Evolutionary conservation across 176 grass and related monocot species (phyloP).

Genomic region (Eragrostis nindensis): DNA sequence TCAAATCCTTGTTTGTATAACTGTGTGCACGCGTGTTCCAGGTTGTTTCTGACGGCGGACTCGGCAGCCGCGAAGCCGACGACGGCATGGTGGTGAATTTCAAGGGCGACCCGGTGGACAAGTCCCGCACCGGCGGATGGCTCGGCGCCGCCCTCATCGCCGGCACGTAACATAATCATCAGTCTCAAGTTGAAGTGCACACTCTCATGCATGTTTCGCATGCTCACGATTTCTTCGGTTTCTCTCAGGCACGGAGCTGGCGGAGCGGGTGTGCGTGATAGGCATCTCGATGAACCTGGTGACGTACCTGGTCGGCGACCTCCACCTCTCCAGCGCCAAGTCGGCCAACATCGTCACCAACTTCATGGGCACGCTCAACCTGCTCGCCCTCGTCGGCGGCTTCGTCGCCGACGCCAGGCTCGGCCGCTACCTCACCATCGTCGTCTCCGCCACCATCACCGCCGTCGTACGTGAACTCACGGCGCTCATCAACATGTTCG

Average conservation of each 20-base stretch:
- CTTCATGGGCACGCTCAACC: constrained; percentile 75
- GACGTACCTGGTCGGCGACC: constrained; percentile 63
- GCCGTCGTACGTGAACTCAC: constrained; percentile 38
- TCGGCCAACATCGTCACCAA: constrained; percentile 72
- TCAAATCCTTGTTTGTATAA: too few relatives aligned
- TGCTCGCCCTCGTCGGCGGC: constrained; percentile 65
- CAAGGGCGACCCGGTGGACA: background rate
- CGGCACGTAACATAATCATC: background rate
- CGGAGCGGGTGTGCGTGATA: constrained; percentile 54
- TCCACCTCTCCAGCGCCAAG: constrained; percentile 58
- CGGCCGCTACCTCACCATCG: constrained; percentile 59
- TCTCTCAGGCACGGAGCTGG: background rate
- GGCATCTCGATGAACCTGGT: constrained; percentile 79
- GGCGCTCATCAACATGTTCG: too few relatives aligned
- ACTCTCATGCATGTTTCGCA: too few relatives aligned
- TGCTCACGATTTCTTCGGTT: too few relatives aligned
- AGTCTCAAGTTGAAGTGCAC: too few relatives aligned
- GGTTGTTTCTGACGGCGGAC: too few relatives aligned
- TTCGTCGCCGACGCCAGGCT: constrained; percentile 68
- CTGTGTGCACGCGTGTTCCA: too few relatives aligned
- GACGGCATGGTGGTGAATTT: background rate
- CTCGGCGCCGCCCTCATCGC: background rate
- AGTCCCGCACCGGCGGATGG: background rate
- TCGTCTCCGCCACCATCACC: constrained; percentile 34
- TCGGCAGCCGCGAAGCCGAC: too few relatives aligned